phyloP scores from a whole-genome alignment of 2,329 filamentous ascomycete genomes.

The Alternaria brassicae region DNA sequence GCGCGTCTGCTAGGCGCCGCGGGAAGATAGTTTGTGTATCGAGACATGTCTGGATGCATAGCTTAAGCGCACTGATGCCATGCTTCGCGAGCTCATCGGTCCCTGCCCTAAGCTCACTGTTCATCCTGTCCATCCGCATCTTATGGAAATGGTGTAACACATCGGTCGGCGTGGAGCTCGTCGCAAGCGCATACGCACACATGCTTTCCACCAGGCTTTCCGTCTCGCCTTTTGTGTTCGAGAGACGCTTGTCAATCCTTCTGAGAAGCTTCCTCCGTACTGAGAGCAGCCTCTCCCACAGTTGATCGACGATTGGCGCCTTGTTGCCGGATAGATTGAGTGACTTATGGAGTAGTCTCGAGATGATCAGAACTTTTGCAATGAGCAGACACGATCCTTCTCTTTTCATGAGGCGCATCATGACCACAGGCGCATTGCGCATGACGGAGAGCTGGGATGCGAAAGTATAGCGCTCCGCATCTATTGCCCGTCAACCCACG shows the following conservation, averaged over 20 bases:
- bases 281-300: constrained; percentile 68
- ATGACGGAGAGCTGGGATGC: constrained; percentile 66
- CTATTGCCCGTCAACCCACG: constrained; percentile 41
- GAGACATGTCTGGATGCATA: constrained; percentile 79
- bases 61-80: constrained; percentile 69
- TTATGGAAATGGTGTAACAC: constrained; percentile 80
- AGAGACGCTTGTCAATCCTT: constrained; percentile 65
- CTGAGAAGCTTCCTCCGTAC: constrained; percentile 70
- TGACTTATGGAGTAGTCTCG: constrained; percentile 76
- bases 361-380: constrained; percentile 74
- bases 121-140: constrained; percentile 73
- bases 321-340: constrained; percentile 62
- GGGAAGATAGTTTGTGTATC: constrained; percentile 81
- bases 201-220: constrained; percentile 72
- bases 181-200: constrained; percentile 81
- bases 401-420: constrained; percentile 61
- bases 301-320: constrained; percentile 65
- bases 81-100: constrained; percentile 57
- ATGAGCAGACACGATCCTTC: constrained; percentile 61
- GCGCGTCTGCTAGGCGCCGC: constrained; percentile 70
- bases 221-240: constrained; percentile 46
- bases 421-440: constrained; percentile 61
- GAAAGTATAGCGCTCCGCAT: constrained; percentile 55
- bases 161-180: constrained; percentile 79
- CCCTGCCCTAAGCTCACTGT: constrained; percentile 63